Evolutionary conservation across 2,329 filamentous ascomycete species (phyloP), one percentile per base, ranked within the genome.

Genomic region (Ceratocystis alfenasii): DNA sequence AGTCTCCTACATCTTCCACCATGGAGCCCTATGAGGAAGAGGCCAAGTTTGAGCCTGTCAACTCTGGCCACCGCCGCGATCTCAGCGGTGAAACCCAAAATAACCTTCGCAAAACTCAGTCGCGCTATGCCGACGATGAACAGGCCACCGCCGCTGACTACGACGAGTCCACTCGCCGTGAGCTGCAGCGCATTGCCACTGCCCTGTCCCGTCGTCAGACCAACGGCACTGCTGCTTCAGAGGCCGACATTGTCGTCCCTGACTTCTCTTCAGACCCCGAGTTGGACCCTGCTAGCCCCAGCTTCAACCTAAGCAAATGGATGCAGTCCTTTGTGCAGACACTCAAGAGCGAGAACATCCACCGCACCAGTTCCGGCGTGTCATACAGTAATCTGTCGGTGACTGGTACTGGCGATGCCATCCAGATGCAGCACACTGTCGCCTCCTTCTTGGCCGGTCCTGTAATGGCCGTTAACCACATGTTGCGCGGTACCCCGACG

Each of bases 401-500:
- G 0, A 85, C 79, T 5, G 87, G 87, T 0, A 85, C 84, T 0
- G 87, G 86, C 0, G 79, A 81, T 1, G 85, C 85, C 0, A 72
- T 90, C 28, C 85, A 89, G 69, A 76, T 89, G 1, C 88, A 91
- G 71, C 78, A 84, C 65, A 89, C 83, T 1, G 84, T 90, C 2
- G 79, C 77, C 1, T 84, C 84, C 1, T 74, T 83, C 6, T 72
- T 88, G 25, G 73, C 81, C 68, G 77, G 81, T 0, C 87, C 85
- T 0, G 74, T 88, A 25, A 78, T 83, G 1, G 72, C 83, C 0
- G 2, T 62, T 3, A 10, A 41, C 12, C 30, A 10, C 6, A n/a
- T 68, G n/a, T 7, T 66, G 15, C 55, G 55, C 55, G 55, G 55
- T n/a, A 78, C 76, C 15, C 72, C 72, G 1, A 75, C 75, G 59